phyloP scores from a whole-genome alignment of 768 basidiomycete species.

The Cystofilobasidium capitatum region DNA sequence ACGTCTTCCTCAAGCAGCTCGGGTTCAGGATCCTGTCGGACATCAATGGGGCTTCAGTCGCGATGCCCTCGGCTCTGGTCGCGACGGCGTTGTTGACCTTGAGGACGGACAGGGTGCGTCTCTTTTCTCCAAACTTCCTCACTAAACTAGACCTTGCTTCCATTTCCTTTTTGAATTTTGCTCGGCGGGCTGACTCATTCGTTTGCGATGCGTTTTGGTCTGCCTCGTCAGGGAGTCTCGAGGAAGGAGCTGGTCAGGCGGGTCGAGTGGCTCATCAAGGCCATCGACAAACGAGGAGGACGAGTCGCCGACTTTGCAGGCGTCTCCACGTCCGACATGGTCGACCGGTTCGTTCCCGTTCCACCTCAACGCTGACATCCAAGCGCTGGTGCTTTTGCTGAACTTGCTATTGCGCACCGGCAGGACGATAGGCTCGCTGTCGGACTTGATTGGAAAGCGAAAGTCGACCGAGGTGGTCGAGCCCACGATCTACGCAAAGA shows the following conservation, averaged over 20 bases:
- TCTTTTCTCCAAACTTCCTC: too few relatives aligned
- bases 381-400: too few relatives aligned
- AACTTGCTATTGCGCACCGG: not conserved
- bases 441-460: slow-evolving; percentile 30
- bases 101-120: slow-evolving; percentile 28
- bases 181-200: not conserved
- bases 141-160: not conserved
- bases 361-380: too few relatives aligned
- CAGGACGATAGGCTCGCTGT: slow-evolving; percentile 29
- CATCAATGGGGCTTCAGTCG: slow-evolving; percentile 30
- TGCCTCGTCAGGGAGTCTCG: slow-evolving; percentile 26
- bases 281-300: slow-evolving; percentile 30
- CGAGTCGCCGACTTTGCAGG: slow-evolving; percentile 31
- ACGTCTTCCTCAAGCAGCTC: slow-evolving; percentile 26
- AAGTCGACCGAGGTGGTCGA: slow-evolving; percentile 28
- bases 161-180: not conserved
- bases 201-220: not conserved
- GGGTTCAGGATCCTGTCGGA: slow-evolving; percentile 30
- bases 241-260: slow-evolving; percentile 30
- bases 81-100: slow-evolving; percentile 31
- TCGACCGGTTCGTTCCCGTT: slow-evolving; percentile 27
- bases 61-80: slow-evolving; percentile 32
- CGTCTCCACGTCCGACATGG: slow-evolving; percentile 27
- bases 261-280: slow-evolving; percentile 29
- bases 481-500: slow-evolving; percentile 29